Percentiles rank a stretch among this genome's conserved stretches.
Evolutionary conservation across 2,329 filamentous ascomycete genomes (phyloP).

Genomic region (Alternaria gaisen): DNA sequence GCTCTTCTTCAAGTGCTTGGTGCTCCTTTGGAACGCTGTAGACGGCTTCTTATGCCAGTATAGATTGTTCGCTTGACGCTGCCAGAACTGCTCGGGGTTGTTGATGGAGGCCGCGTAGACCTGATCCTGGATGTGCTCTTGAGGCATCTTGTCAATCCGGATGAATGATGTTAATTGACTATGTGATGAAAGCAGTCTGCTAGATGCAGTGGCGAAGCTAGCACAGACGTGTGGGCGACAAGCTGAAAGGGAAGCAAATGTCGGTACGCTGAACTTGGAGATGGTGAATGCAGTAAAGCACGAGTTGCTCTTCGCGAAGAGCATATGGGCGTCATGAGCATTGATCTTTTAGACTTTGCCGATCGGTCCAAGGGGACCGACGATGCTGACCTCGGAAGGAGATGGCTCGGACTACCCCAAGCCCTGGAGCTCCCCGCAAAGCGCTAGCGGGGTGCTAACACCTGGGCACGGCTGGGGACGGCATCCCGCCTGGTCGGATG

Average conservation of each 20-base stretch:
- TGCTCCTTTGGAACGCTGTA: conserved; percentile 65
- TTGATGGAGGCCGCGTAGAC: conserved; percentile 67
- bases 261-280: not conserved
- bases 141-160: conserved; percentile 7
- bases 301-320: not conserved
- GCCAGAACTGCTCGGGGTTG: conserved; percentile 80
- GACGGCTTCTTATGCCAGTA: conserved; percentile 82
- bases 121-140: conserved; percentile 56
- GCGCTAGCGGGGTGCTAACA: conserved; percentile 17
- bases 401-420: conserved; percentile 7
- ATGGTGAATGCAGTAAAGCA: not conserved
- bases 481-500: not conserved
- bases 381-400: conserved; percentile 15
- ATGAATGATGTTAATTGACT: not conserved
- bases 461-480: conserved; percentile 1
- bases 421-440: conserved; percentile 8
- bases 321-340: conserved; percentile 1
- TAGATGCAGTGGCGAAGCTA: not conserved
- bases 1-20: conserved; percentile 68
- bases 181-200: not conserved
- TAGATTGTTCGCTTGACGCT: conserved; percentile 74
- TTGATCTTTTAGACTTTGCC: conserved; percentile 1
- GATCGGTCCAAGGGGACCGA: conserved; percentile 16
- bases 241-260: not conserved
- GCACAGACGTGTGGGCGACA: not conserved